Base-by-base conservation (phyloP, 1,284 basidiomycete genomes). In the Ustilago nuda region DNA sequence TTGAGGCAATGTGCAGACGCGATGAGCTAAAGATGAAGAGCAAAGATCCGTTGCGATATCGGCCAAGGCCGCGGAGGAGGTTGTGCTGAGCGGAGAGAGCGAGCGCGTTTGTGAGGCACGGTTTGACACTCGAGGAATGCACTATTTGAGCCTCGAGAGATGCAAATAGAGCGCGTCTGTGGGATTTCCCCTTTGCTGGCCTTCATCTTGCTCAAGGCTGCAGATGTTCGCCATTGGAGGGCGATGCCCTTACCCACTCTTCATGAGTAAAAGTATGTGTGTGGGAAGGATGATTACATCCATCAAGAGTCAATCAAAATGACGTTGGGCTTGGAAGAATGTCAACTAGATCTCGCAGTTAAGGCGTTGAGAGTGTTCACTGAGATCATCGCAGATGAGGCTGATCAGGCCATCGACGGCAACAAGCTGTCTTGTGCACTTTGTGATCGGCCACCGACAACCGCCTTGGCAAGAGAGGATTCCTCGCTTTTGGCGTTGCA, bases 91-190 rank as follows among this genome's bases (percentile, higher is more conserved):
- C 7, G n/a, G 15, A 50, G 32, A 46, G 41, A 19, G 46, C 36
- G 39, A 53, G 56, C 50, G 55, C 36, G 61, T 39, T 23, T 51
- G 41, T 55, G 56, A 56, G 55, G 60, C 61, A 61, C 52, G 54
- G 62, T 75, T 75, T 75, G 72, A 75, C 72, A 70, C 72, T 75
- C 67, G 66, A 74, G 72, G 58, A 45, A 69, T 74, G 72, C 72
- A 62, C 72, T 74, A 51, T 54, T 74, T 37, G 72, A 74, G 66
- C 61, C 72, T 74, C 59, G 59, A 66, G 66, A 63, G 66, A 65
- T 66, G 62, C 63, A 67, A 53, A 57, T 30, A 15, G 41, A 39
- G 55, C 15, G 54, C 61, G 61, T 46, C 45, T 69, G 32, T 45
- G 39, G 17, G n/a, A 54, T 43, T 64, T 33, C 15, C 27, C 43